Evolutionary conservation across 1,139 yeast genomes (phyloP).

Genomic region (Protomyces inundatus): DNA sequence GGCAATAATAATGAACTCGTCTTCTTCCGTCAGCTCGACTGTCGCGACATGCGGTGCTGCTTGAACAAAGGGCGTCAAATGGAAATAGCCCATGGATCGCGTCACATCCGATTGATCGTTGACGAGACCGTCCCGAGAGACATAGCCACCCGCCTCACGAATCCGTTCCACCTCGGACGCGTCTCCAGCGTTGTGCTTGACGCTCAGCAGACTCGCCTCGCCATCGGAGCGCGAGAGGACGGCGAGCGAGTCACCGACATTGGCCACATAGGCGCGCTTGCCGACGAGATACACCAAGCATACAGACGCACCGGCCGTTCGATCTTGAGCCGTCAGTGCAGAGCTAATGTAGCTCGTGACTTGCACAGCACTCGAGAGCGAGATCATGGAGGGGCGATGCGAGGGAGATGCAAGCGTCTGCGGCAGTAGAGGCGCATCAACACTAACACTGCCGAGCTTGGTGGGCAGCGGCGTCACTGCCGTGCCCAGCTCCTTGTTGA

Average conservation of each 20-base stretch:
- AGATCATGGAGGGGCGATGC: constrained; percentile 17
- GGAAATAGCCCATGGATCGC: constrained; percentile 80
- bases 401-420: background rate
- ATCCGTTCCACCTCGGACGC: constrained; percentile 79
- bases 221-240: constrained; percentile 76
- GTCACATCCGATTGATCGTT: constrained; percentile 81
- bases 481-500: constrained; percentile 76
- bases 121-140: constrained; percentile 74
- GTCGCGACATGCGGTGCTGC: constrained; percentile 78
- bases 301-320: constrained; percentile 78
- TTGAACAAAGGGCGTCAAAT: constrained; percentile 79
- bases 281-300: constrained; percentile 75
- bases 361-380: constrained; percentile 10
- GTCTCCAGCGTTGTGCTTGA: constrained; percentile 77
- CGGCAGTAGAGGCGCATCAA: constrained; percentile 1
- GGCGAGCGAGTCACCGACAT: constrained; percentile 86
- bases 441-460: constrained; percentile 34
- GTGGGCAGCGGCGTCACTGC: constrained; percentile 40
- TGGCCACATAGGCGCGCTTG: constrained; percentile 68
- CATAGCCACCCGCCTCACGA: constrained; percentile 86
- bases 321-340: constrained; percentile 53
- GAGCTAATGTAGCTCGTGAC: constrained; percentile 8
- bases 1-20: constrained; percentile 83
- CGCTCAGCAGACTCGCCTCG: constrained; percentile 65
- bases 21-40: constrained; percentile 58